These are phyloP conservation scores for Coemansia sp. DNA, from an alignment of 192 early-diverging fungal species.

Conservation along the genomic window DNA sequence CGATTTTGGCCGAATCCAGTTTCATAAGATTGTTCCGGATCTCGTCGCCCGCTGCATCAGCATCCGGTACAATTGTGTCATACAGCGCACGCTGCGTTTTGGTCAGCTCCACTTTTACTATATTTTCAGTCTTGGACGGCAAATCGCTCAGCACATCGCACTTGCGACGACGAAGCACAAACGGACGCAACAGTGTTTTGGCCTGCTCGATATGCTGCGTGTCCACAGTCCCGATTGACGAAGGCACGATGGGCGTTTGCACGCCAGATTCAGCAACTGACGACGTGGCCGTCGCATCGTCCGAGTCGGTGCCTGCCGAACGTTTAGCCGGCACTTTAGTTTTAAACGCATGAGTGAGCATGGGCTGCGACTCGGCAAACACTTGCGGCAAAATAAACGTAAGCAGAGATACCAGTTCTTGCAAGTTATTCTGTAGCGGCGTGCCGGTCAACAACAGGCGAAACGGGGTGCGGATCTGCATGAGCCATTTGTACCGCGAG, in stretches of 20 bases:
- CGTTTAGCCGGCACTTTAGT: slow-evolving; percentile 19
- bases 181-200: slow-evolving; percentile 81
- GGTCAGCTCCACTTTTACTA: slow-evolving; percentile 57
- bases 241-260: slow-evolving; percentile 27
- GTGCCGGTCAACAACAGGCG: slow-evolving; percentile 82
- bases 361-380: slow-evolving; percentile 59
- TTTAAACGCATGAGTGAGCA: slow-evolving; percentile 50
- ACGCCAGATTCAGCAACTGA: slow-evolving; percentile 29
- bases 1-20: slow-evolving; percentile 23
- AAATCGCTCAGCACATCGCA: slow-evolving; percentile 66
- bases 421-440: slow-evolving; percentile 82
- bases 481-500: slow-evolving; percentile 75
- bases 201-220: slow-evolving; percentile 72
- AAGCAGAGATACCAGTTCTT: slow-evolving; percentile 80
- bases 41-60: slow-evolving; percentile 6
- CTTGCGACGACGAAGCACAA: slow-evolving; percentile 84
- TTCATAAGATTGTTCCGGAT: slow-evolving; percentile 21
- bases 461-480: slow-evolving; percentile 61
- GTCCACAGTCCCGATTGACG: slow-evolving; percentile 30
- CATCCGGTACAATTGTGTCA: slow-evolving; percentile 47
- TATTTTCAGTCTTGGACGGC: slow-evolving; percentile 60
- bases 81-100: slow-evolving; percentile 57
- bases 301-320: slow-evolving; percentile 25
- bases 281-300: slow-evolving; percentile 27
- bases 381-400: slow-evolving; percentile 84